Evolutionary conservation across 2,329 filamentous ascomycete species (phyloP).

Genomic region (Alternaria hordeiaustralica): DNA sequence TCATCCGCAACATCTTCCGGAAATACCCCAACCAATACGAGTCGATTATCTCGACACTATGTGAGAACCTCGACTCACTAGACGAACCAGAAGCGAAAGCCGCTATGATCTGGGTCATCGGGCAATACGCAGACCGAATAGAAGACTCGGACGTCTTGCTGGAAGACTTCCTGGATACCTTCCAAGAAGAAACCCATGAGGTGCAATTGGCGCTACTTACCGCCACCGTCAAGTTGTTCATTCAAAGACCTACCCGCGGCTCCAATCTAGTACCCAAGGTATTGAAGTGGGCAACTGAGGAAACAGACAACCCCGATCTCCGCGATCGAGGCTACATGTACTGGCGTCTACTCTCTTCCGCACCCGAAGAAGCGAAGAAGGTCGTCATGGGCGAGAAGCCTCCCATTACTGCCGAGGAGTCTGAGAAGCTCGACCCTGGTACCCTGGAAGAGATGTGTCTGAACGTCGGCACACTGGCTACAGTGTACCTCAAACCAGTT

Average conservation of each 20-base stretch:
- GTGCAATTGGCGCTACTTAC: conserved; percentile 94
- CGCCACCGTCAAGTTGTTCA: conserved; percentile 96
- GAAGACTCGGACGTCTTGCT: conserved; percentile 94
- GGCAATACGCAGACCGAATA: conserved; percentile 95
- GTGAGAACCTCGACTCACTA: conserved; percentile 93
- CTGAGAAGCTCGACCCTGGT: conserved; percentile 86
- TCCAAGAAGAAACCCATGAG: conserved; percentile 92
- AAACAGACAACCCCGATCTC: conserved; percentile 98
- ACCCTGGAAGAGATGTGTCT: conserved; percentile 98
- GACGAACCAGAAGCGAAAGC: conserved; percentile 98
- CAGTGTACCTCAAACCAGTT: conserved; percentile 96
- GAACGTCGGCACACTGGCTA: conserved; percentile 93
- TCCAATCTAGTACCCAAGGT: conserved; percentile 93
- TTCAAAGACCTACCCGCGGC: conserved; percentile 92
- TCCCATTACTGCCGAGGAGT: conserved; percentile 87
- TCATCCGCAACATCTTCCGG: conserved; percentile 98
- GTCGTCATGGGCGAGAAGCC: conserved; percentile 99
- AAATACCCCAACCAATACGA: conserved; percentile 99
- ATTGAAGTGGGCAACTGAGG: conserved; percentile 97
- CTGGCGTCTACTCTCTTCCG: conserved; percentile 93
- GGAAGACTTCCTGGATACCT: conserved; percentile 93
- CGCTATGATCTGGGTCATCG: conserved; percentile 99
- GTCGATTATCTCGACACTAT: conserved; percentile 93
- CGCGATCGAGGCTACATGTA: conserved; percentile 99
- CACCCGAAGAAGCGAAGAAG: conserved; percentile 82